Evolutionary conservation across 495 filamentous ascomycete species (phyloP).

Genomic region (Immersiella caudata): DNA sequence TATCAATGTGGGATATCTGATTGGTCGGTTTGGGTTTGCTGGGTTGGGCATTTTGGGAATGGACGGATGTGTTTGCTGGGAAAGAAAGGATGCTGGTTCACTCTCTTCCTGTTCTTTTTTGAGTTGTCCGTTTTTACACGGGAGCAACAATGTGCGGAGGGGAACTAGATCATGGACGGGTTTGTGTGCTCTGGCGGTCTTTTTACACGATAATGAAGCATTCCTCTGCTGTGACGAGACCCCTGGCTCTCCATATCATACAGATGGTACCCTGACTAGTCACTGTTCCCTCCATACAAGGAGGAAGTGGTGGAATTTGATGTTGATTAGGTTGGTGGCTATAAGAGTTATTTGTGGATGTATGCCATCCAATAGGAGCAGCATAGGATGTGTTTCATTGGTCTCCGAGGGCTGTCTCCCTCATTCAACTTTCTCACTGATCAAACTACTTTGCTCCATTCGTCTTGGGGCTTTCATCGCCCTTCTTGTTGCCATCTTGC

Average conservation of each 20-base stretch:
- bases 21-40: neutral
- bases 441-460: neutral
- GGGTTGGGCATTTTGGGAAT: neutral
- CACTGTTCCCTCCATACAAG: neutral
- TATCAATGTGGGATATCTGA: slow-evolving; percentile 2
- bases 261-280: neutral
- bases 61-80: neutral
- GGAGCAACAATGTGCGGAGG: neutral
- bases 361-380: neutral
- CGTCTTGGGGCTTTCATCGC: neutral
- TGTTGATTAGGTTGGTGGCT: neutral
- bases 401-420: neutral
- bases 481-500: neutral
- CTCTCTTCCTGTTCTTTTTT: neutral
- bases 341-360: neutral
- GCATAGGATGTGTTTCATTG: neutral
- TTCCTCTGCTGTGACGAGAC: neutral
- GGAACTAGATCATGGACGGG: neutral
- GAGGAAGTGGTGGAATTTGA: neutral
- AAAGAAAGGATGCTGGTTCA: neutral
- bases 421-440: neutral
- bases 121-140: neutral
- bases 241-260: neutral
- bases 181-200: neutral
- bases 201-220: neutral